Conservation (phyloP, 306 rosid genomes). For the Vigna mungo region DNA sequence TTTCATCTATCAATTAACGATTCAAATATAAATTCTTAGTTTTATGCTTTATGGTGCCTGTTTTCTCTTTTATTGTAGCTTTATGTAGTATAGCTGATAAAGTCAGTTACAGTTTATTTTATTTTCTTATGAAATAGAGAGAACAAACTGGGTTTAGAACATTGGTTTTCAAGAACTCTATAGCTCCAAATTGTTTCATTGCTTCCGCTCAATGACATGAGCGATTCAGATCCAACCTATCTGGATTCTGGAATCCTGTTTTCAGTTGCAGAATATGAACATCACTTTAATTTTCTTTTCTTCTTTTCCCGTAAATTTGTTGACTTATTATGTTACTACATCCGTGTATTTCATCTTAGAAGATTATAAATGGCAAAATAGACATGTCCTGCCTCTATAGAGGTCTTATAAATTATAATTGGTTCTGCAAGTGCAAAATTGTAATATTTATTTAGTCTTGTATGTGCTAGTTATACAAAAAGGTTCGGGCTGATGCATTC, state of each 20-base stretch:
- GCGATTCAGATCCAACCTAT: not conserved
- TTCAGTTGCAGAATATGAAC: not conserved
- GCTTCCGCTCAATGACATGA: not conserved
- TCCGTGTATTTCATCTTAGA: not conserved
- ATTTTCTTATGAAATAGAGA: not conserved
- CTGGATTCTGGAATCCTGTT: not conserved
- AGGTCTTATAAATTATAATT: not conserved
- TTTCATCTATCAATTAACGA: constrained; percentile 3
- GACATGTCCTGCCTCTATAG: not conserved
- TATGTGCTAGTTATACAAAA: constrained; percentile 1
- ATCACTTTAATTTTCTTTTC: not conserved
- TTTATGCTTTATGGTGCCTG: not conserved
- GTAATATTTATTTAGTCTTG: not conserved
- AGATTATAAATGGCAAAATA: not conserved
- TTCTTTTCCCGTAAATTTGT: not conserved
- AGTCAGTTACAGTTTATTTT: not conserved
- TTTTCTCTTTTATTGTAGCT: not conserved
- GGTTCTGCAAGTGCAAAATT: not conserved
- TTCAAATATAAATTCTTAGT: constrained; percentile 24
- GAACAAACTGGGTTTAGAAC: not conserved
- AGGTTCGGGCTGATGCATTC: constrained; percentile 22
- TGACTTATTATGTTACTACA: not conserved
- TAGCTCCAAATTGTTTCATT: constrained; percentile 2
- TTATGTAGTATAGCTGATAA: constrained; percentile 4
- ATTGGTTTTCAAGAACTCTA: not conserved